Base-by-base conservation (phyloP, 78 protist genomes). In the Cavenderia fasciculata region DNA sequence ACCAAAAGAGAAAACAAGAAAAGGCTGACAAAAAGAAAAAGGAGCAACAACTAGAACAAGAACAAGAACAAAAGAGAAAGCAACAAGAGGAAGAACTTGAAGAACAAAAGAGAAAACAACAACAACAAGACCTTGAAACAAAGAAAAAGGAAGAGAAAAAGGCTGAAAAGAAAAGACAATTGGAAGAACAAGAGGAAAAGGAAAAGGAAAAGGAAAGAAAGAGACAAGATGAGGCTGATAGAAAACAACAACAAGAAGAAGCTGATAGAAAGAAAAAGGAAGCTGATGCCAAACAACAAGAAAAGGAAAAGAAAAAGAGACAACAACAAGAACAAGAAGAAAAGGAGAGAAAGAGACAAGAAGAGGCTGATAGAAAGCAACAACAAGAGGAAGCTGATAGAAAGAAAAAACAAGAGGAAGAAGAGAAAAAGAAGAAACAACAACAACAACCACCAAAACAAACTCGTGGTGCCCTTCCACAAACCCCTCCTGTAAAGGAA, bases 311-410 rank as follows among this genome's bases (percentile, higher is more conserved):
- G 23, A 34, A 14, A 33, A 62, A 62, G 38, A 62, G 69, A 62
- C 12, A 27, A 68, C 74, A 68, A 68, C 65, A 68, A 68, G 74
- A 49, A 49, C n/a, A 62, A 62, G 34, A 41, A 25, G 74, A 69
- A 43, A 40, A 85, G 29, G 18, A 59, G 19, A 52, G 25, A 36
- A 12, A 73, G 5, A 19, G 27, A 33, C 47, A 79, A 79, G 12
- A 29, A 19, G 52, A 79, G 78, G 27, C 33, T 1, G 31, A 46
- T 1, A 36, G 65, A 43, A 2, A 47, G 14, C 11, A 41, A 38
- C 7, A 52, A 74, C 27, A 74, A n/a, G 52, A 44, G 14, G 10
- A 52, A 29, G 46, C 40, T 6, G 84, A 74, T 40, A 4, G 52
- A 29, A 38, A 49, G 54, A 82, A n/a, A 69, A 25, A 65, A 14